These are phyloP conservation scores for Tolypocladium endophyticum DNA, from an alignment of 2,329 filamentous ascomycete genomes.

Conservation along the genomic window DNA sequence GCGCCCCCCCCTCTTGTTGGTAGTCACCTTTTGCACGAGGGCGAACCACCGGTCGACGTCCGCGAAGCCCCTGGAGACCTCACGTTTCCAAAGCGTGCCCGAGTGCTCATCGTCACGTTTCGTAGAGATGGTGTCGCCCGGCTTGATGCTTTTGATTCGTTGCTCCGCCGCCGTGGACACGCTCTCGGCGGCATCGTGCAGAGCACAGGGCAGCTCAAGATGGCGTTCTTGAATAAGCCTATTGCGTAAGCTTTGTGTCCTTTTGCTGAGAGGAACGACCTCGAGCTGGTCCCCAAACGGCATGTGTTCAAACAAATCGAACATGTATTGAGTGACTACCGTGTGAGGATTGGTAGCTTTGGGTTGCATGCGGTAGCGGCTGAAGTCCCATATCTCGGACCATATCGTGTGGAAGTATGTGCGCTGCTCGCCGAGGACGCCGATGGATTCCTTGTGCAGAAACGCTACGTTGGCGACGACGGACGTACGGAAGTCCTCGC, in stretches of 20 bases:
- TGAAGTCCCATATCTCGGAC: slow-evolving; percentile 34
- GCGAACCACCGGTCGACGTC: slow-evolving; percentile 56
- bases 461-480: slow-evolving; percentile 51
- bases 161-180: slow-evolving; percentile 10
- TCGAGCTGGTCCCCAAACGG: slow-evolving; percentile 45
- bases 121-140: slow-evolving; percentile 40
- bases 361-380: slow-evolving; percentile 18
- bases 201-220: slow-evolving; percentile 14
- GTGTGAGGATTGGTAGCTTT: slow-evolving; percentile 29
- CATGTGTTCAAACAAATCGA: slow-evolving; percentile 53
- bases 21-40: slow-evolving; percentile 49
- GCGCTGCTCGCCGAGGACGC: slow-evolving; percentile 26
- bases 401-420: slow-evolving; percentile 37
- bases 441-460: slow-evolving; percentile 52
- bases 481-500: slow-evolving; percentile 51
- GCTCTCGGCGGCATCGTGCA: slow-evolving; percentile 11
- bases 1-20: slow-evolving; percentile 19
- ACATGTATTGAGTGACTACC: slow-evolving; percentile 60
- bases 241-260: slow-evolving; percentile 16
- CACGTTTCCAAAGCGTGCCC: slow-evolving; percentile 45
- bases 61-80: slow-evolving; percentile 28
- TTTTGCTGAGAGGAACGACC: slow-evolving; percentile 14
- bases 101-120: slow-evolving; percentile 32
- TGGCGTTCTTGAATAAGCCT: slow-evolving; percentile 15
- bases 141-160: slow-evolving; percentile 22